Evolutionary conservation across 148 eudicot species (phyloP), one percentile per base, ranked within the genome.

Genomic region (Cornus florida): DNA sequence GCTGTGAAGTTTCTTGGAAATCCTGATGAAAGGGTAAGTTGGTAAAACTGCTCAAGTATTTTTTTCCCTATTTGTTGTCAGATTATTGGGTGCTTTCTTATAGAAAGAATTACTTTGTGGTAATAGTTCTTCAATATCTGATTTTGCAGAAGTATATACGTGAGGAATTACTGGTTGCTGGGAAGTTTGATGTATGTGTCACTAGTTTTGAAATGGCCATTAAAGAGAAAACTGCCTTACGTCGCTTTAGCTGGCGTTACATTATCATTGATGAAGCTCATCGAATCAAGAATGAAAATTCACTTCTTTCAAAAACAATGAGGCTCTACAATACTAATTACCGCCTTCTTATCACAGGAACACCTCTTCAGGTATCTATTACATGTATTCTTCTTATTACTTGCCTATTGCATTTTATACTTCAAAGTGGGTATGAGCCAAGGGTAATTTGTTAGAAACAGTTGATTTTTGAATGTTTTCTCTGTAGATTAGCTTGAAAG

Each of bases 141-240:
- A 43, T 75, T 71, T 67, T 83, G 73, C 92, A 97, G 99, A 91
- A 82, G 74, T 87, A 97, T 84, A 94, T 97, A 67, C 90, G 99
- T 10, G 99, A 97, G 59, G 90, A 92, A 14, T 78, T 94, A 53
- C 85, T 97, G 81, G 98, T 88, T 84, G 98, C 99, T 76, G 99
- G 99, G 64, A 94, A 94, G 84, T 97, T 97, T 89, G 99, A 97
- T 84, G 93, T 97, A 5, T 94, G 98, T 82, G 99, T 97, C 73
- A 94, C 99, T 46, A 97, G 99, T 85, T 97, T 97, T 85, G 99
- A 97, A 82, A 94, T 97, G 99, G 99, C 94, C 1, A 97, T 97
- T 32, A 97, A 91, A 82, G 99, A 97, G 81, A 97, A 97, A 77
- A 10, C 93, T 59, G 62, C 84, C 41, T 78, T 97, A 74, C 97